Conservation (phyloP, 2,329 filamentous ascomycete species). For the Scedosporium boydii region DNA sequence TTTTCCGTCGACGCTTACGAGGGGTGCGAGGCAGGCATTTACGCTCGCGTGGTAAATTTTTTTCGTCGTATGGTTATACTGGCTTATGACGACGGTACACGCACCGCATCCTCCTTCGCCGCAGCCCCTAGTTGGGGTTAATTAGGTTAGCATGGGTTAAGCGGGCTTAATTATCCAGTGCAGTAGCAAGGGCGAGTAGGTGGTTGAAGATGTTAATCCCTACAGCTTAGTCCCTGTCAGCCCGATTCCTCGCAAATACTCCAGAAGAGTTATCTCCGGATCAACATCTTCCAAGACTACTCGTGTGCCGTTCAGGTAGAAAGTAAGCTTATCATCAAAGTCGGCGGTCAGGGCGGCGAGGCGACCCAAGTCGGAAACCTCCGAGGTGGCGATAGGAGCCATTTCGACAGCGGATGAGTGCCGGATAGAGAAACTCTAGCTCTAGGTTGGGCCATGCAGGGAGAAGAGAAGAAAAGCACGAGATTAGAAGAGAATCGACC, state of each 20-base stretch:
- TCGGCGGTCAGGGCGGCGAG: conserved; percentile 48
- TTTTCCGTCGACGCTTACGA: conserved; percentile 91
- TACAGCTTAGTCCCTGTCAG: conserved; percentile 88
- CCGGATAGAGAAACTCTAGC: neutral
- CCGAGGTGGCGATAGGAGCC: conserved; percentile 4
- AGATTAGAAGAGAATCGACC: neutral
- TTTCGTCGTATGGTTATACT: conserved; percentile 86
- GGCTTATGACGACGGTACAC: conserved; percentile 89
- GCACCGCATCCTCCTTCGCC: conserved; percentile 95
- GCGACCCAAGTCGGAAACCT: conserved; percentile 1
- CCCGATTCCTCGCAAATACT: conserved; percentile 87
- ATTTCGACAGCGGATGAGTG: neutral
- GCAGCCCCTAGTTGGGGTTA: conserved; percentile 53
- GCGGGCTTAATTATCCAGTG: neutral
- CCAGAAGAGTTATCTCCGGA: conserved; percentile 82
- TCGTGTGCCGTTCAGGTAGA: conserved; percentile 91
- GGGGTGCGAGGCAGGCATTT: conserved; percentile 87
- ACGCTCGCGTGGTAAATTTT: conserved; percentile 93
- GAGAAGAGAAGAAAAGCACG: neutral
- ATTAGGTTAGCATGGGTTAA: neutral
- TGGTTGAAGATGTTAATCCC: conserved; percentile 13
- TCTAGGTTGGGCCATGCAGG: neutral
- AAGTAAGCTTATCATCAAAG: conserved; percentile 81
- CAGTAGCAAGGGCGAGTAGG: neutral
- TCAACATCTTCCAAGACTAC: conserved; percentile 80